Evolutionary conservation across 495 filamentous ascomycete species (phyloP).

Genomic region (Penicillium diatomitis): DNA sequence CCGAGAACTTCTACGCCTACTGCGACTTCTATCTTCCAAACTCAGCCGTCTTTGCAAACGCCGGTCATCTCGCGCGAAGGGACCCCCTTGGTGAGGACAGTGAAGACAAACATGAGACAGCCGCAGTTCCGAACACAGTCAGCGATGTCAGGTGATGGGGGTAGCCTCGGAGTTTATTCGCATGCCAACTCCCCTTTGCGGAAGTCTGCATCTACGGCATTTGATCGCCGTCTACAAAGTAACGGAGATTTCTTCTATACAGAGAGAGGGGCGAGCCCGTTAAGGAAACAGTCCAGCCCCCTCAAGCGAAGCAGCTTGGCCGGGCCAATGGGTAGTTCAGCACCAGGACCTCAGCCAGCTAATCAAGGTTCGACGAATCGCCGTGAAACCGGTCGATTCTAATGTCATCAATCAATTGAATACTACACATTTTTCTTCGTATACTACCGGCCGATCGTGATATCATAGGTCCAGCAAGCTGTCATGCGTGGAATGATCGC

Average conservation of each 20-base stretch:
- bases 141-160: slow-evolving; percentile 52
- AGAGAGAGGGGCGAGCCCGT: slow-evolving; percentile 28
- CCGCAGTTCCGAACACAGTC: slow-evolving; percentile 44
- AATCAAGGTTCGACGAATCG: slow-evolving; percentile 12
- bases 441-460: not conserved
- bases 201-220: slow-evolving; percentile 46
- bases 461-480: not conserved
- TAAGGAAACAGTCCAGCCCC: slow-evolving; percentile 33
- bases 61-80: slow-evolving; percentile 39
- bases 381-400: slow-evolving; percentile 35
- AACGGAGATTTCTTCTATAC: slow-evolving; percentile 31
- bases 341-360: slow-evolving; percentile 18
- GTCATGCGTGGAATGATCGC: not conserved
- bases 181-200: slow-evolving; percentile 76
- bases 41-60: slow-evolving; percentile 28
- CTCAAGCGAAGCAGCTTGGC: slow-evolving; percentile 36
- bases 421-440: not conserved
- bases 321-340: slow-evolving; percentile 16
- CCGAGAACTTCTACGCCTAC: slow-evolving; percentile 19
- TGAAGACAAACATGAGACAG: slow-evolving; percentile 43
- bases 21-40: slow-evolving; percentile 16
- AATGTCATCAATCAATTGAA: slow-evolving; percentile 4
- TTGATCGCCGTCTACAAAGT: slow-evolving; percentile 29
- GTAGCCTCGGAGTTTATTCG: slow-evolving; percentile 69
- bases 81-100: slow-evolving; percentile 40